phyloP scores from a whole-genome alignment of 75 land plant genomes.

The Cunninghamia lanceolata region DNA sequence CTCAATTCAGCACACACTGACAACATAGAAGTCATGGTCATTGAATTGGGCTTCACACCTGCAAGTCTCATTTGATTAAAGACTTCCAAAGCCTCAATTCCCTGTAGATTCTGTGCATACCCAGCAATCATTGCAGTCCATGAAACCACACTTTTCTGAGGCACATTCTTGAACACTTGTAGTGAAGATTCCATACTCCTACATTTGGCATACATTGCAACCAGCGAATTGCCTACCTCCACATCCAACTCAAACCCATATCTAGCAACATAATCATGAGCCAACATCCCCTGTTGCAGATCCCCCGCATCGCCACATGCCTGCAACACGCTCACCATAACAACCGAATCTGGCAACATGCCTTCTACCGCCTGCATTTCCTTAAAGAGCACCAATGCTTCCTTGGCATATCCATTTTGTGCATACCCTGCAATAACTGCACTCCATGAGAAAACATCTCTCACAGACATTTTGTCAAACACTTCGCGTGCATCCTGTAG shows the following conservation, averaged over 20 bases:
- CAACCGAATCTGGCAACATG: slow-evolving; percentile 35
- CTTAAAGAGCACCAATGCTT: slow-evolving; percentile 26
- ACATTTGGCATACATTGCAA: slow-evolving; percentile 73
- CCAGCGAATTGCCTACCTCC: slow-evolving; percentile 42
- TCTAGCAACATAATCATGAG: slow-evolving; percentile 32
- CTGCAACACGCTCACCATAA: slow-evolving; percentile 37
- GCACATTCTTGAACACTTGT: slow-evolving; percentile 30
- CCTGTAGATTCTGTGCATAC: slow-evolving; percentile 42
- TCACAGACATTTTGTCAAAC: slow-evolving; percentile 48
- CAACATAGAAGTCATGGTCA: neutral
- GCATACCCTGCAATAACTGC: slow-evolving; percentile 49
- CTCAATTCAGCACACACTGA: slow-evolving; percentile 14
- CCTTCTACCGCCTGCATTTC: slow-evolving; percentile 25
- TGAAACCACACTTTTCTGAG: slow-evolving; percentile 39
- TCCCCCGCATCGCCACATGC: slow-evolving; percentile 40
- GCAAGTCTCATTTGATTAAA: slow-evolving; percentile 19
- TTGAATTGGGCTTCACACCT: neutral
- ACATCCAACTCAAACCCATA: slow-evolving; percentile 37
- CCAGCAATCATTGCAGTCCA: slow-evolving; percentile 76
- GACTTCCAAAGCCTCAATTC: slow-evolving; percentile 21
- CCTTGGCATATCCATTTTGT: slow-evolving; percentile 36
- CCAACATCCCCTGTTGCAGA: slow-evolving; percentile 29
- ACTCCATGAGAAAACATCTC: slow-evolving; percentile 51
- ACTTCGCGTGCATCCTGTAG: slow-evolving; percentile 26
- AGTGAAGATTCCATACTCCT: slow-evolving; percentile 36